phyloP scores from a whole-genome alignment of 371 early-diverging fungal genomes.

The Nematocida parisii region DNA sequence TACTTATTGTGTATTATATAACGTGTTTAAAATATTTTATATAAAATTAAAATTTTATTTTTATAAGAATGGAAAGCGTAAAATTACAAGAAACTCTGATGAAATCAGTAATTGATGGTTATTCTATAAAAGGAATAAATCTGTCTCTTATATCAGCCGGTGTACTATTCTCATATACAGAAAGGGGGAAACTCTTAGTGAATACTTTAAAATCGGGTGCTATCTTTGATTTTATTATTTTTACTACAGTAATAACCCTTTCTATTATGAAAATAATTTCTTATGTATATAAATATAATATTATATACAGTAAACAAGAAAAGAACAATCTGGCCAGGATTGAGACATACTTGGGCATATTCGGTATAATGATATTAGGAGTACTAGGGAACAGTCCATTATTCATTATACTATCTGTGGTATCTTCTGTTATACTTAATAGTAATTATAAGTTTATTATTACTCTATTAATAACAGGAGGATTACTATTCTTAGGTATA shows the following conservation, averaged over 20 bases:
- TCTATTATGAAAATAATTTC: not conserved
- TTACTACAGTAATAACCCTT: not conserved
- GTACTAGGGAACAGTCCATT: not conserved
- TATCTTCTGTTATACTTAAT: not conserved
- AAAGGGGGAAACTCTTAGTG: not conserved
- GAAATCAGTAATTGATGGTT: not conserved
- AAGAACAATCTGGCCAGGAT: not conserved
- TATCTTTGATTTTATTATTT: not conserved
- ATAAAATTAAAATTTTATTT: constrained; percentile 36
- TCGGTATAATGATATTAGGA: not conserved
- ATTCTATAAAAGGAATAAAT: constrained; percentile 1
- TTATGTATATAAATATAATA: not conserved
- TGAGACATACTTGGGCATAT: not conserved
- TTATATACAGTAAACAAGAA: not conserved
- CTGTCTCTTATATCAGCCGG: constrained; percentile 6
- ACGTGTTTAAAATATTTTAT: too few species aligned
- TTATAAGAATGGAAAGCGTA: constrained; percentile 8
- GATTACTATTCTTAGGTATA: too few species aligned
- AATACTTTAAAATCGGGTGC: not conserved
- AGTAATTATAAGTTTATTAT: not conserved
- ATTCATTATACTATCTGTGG: not conserved
- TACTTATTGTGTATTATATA: too few species aligned
- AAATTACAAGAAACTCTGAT: not conserved
- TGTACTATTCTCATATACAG: constrained; percentile 14
- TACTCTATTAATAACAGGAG: not conserved